Conservation (phyloP, 352 stramenopile genomes). For the Plasmopara halstedii region DNA sequence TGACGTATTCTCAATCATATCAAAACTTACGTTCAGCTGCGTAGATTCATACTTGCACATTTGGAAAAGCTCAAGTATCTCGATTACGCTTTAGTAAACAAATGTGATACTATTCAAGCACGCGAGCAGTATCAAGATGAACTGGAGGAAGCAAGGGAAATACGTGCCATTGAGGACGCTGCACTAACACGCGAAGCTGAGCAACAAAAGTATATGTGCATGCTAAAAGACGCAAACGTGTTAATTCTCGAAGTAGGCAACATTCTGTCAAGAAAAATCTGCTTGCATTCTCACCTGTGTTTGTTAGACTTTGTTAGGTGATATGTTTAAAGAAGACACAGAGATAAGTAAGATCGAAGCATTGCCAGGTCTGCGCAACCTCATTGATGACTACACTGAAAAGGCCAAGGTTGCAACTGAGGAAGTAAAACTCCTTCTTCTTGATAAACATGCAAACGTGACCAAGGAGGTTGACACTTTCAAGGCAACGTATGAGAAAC, state of each 20-base stretch:
- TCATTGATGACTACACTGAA: conserved; percentile 88
- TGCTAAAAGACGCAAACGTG: conserved; percentile 83
- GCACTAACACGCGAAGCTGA: conserved; percentile 65
- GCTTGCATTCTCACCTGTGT: background rate
- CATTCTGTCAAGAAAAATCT: background rate
- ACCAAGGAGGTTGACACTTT: conserved; percentile 57
- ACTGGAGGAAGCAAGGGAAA: conserved; percentile 72
- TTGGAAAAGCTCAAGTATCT: conserved; percentile 91
- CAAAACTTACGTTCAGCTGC: background rate
- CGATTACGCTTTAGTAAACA: conserved; percentile 88
- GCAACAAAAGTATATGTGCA: conserved; percentile 67
- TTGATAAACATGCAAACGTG: conserved; percentile 61
- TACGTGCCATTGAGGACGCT: conserved; percentile 82
- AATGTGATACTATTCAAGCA: conserved; percentile 63
- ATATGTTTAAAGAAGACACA: conserved; percentile 91
- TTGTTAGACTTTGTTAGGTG: conserved; percentile 64
- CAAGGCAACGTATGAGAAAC: conserved; percentile 47
- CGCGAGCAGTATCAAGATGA: conserved; percentile 89
- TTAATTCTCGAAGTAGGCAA: conserved; percentile 65
- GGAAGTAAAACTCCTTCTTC: conserved; percentile 69
- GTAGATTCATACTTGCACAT: conserved; percentile 84
- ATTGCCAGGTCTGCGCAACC: conserved; percentile 80
- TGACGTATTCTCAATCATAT: background rate
- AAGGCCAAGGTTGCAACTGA: conserved; percentile 76
- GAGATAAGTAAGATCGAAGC: conserved; percentile 90